Percentiles rank a stretch among this genome's conserved stretches.
Conservation (phyloP, 768 basidiomycete genomes). For the Boletus reticulatus region DNA sequence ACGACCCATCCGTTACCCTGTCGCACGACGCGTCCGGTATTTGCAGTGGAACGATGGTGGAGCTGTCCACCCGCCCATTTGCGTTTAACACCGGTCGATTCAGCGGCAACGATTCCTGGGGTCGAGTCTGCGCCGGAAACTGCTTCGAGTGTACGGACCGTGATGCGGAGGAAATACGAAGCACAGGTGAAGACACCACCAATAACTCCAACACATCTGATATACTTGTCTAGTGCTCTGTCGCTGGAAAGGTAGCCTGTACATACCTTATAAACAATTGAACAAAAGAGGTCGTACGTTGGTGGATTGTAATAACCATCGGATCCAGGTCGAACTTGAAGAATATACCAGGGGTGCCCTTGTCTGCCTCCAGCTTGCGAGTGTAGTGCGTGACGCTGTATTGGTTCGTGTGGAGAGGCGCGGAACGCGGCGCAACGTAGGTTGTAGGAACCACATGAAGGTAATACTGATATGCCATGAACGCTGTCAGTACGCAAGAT, state of each 20-base stretch:
- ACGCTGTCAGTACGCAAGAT: conserved; percentile 46
- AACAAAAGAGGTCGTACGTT: conserved; percentile 79
- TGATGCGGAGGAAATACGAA: conserved; percentile 69
- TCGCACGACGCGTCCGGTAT: conserved; percentile 42
- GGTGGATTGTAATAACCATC: conserved; percentile 78
- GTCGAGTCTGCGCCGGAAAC: conserved; percentile 53
- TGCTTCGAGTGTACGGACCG: conserved; percentile 61
- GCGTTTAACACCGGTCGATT: conserved; percentile 57
- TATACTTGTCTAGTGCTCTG: not conserved
- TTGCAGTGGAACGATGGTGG: conserved; percentile 46
- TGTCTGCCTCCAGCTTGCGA: conserved; percentile 67
- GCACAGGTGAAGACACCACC: conserved; percentile 89
- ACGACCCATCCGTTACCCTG: conserved; percentile 62
- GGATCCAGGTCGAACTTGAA: conserved; percentile 99
- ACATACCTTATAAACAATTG: conserved; percentile 75
- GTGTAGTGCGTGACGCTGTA: conserved; percentile 96
- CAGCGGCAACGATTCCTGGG: conserved; percentile 61
- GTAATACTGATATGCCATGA: conserved; percentile 93
- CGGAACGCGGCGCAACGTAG: conserved; percentile 73
- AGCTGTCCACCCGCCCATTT: conserved; percentile 72
- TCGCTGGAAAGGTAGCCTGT: not conserved
- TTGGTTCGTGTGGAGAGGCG: conserved; percentile 72
- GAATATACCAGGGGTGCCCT: conserved; percentile 90
- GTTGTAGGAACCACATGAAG: conserved; percentile 94
- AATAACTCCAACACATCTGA: conserved; percentile 85